Percentiles rank a stretch among this genome's conserved stretches.
phyloP scores from a whole-genome alignment of 1,284 basidiomycete species.

The Mycena citricolor region DNA sequence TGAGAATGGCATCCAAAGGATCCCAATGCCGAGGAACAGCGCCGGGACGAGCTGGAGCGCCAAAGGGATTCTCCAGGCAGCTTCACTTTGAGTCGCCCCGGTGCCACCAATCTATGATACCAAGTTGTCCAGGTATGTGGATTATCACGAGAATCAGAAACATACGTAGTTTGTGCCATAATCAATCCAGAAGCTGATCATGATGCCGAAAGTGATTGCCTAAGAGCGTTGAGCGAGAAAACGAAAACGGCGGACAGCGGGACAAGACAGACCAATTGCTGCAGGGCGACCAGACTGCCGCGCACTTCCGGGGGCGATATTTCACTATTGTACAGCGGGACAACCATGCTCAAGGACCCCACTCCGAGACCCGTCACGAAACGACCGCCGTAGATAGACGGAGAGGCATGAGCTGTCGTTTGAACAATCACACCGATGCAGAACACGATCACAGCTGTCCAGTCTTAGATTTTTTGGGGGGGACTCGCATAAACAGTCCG shows the following conservation, averaged over 20 bases:
- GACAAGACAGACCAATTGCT: constrained; percentile 15
- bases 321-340: constrained; percentile 21
- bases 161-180: constrained; percentile 15
- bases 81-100: constrained; percentile 12
- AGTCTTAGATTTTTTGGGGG: constrained; percentile 11
- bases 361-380: constrained; percentile 78
- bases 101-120: too few relatives aligned
- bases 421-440: constrained; percentile 71
- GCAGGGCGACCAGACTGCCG: constrained; percentile 17
- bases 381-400: constrained; percentile 70
- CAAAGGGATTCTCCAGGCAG: constrained; percentile 18
- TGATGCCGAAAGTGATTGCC: constrained; percentile 2
- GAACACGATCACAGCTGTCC: constrained; percentile 61
- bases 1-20: constrained; percentile 19
- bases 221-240: too few relatives aligned
- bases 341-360: constrained; percentile 68
- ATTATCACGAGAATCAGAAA: too few relatives aligned
- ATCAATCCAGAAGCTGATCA: constrained; percentile 21
- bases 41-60: constrained; percentile 18
- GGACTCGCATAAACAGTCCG: too few relatives aligned
- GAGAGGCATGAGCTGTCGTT: constrained; percentile 51
- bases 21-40: constrained; percentile 20
- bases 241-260: neutral
- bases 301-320: constrained; percentile 18
- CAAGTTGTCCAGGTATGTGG: too few relatives aligned